Evolutionary conservation across 2,329 filamentous ascomycete genomes (phyloP).

Genomic region (Alternaria solani): DNA sequence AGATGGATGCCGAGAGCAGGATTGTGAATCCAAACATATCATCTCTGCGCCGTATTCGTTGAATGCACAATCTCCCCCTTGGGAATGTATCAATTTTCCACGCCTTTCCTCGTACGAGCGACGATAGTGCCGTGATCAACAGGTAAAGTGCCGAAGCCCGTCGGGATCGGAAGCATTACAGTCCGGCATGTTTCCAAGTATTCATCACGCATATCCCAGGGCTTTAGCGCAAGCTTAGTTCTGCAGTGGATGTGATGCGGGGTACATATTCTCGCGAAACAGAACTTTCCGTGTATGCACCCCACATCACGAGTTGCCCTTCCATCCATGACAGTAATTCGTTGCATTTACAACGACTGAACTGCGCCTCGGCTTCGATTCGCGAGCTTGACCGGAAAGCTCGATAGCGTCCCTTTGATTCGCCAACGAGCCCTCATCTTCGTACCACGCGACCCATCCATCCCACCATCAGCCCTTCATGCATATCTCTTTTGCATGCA

Average conservation of each 20-base stretch:
- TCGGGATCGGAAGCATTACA: not conserved
- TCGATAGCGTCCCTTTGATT: not conserved
- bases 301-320: conserved; percentile 7
- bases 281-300: not conserved
- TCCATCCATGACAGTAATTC: not conserved
- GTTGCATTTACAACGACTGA: conserved; percentile 1
- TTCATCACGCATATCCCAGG: not conserved
- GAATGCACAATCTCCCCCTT: not conserved
- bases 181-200: not conserved
- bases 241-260: not conserved
- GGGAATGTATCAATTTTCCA: not conserved
- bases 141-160: not conserved
- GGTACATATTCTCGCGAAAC: conserved; percentile 1
- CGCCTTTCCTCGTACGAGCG: not conserved
- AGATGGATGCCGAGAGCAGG: not conserved
- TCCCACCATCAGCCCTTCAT: not conserved
- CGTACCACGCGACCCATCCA: conserved; percentile 2
- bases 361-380: conserved; percentile 4
- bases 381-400: not conserved
- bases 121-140: not conserved
- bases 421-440: not conserved
- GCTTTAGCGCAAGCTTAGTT: not conserved
- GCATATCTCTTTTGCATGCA: not conserved
- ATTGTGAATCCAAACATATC: not conserved
- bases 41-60: not conserved